These are phyloP conservation scores for Cutaneotrichosporon sp. DNA, from an alignment of 1,284 basidiomycete genomes.

Conservation along the genomic window DNA sequence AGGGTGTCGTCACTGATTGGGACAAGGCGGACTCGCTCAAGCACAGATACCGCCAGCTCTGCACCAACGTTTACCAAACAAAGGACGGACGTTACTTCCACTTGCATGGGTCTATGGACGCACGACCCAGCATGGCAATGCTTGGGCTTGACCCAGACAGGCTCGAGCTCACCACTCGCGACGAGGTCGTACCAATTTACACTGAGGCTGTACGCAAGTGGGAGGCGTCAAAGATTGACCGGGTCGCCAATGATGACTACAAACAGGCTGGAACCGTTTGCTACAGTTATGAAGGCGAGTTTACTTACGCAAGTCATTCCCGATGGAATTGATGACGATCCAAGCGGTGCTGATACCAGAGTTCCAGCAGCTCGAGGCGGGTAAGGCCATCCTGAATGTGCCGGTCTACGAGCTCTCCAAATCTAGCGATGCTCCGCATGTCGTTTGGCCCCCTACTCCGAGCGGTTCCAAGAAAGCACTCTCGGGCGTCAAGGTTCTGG, in stretches of 20 bases:
- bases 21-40: conserved; percentile 3
- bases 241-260: conserved; percentile 10
- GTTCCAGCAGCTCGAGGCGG: conserved; percentile 7
- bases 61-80: conserved; percentile 9
- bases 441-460: conserved; percentile 3
- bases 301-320: too few species aligned
- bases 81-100: conserved; percentile 12
- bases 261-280: conserved; percentile 11
- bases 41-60: conserved; percentile 6
- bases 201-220: conserved; percentile 8
- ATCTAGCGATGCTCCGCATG: not conserved
- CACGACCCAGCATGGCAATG: conserved; percentile 1
- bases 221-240: conserved; percentile 8
- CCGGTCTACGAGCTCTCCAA: conserved; percentile 14
- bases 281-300: conserved; percentile 8
- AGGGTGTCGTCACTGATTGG: not conserved
- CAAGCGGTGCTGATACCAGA: conserved; percentile 5
- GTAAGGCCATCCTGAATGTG: conserved; percentile 7
- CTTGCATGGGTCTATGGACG: conserved; percentile 8
- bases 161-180: not conserved
- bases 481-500: conserved; percentile 15
- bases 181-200: conserved; percentile 6
- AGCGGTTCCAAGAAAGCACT: not conserved
- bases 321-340: too few species aligned
- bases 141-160: conserved; percentile 1